phyloP scores from a whole-genome alignment of 2,329 filamentous ascomycete species.

The Cladosporium sp. region DNA sequence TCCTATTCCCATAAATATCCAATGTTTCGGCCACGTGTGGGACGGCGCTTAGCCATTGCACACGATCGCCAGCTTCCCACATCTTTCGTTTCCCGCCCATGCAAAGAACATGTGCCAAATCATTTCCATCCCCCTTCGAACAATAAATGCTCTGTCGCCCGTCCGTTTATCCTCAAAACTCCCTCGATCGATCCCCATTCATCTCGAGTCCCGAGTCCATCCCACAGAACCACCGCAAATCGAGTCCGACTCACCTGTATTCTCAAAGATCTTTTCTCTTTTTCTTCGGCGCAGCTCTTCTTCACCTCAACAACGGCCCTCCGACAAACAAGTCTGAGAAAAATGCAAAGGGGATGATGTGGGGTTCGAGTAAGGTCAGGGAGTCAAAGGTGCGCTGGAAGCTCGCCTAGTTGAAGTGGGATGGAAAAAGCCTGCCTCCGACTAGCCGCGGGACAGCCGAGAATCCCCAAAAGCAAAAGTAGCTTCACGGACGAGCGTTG shows the following conservation, averaged over 20 bases:
- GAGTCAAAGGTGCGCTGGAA: not conserved
- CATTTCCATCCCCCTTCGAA: not conserved
- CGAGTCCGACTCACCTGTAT: constrained; percentile 6
- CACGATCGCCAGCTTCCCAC: not conserved
- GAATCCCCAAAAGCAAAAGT: not conserved
- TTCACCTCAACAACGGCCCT: constrained; percentile 12
- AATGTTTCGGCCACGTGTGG: too few relatives aligned
- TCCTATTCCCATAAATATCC: not conserved
- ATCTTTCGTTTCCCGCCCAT: not conserved
- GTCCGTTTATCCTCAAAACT: not conserved
- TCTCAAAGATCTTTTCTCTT: not conserved
- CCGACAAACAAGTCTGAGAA: constrained; percentile 11
- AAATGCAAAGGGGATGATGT: constrained; percentile 9
- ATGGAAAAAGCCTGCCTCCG: constrained; percentile 11
- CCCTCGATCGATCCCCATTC: too few relatives aligned
- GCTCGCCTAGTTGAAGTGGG: constrained; percentile 9
- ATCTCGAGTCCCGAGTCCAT: too few relatives aligned
- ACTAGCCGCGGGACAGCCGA: constrained; percentile 1
- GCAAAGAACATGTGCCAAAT: not conserved
- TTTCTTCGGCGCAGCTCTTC: constrained; percentile 12
- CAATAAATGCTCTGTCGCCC: too few relatives aligned
- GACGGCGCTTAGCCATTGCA: not conserved
- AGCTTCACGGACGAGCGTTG: not conserved
- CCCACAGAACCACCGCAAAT: not conserved
- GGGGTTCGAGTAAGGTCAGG: not conserved